Conservation (phyloP, 371 early-diverging fungal genomes). For the Apophysomyces elegans region DNA sequence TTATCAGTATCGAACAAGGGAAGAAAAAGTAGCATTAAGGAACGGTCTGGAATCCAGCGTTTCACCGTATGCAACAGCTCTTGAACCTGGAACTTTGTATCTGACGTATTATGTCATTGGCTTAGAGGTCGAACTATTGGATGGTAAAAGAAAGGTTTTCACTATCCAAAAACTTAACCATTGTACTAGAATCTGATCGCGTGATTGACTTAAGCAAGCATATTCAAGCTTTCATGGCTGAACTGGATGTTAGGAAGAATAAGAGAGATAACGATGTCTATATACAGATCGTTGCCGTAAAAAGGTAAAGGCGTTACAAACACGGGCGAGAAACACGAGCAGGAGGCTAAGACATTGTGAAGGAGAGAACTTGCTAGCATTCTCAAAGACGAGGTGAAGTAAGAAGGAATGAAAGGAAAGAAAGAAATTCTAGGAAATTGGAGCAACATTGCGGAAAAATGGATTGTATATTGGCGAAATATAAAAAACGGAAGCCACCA, state of each 20-base stretch:
- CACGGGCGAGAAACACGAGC: too few species aligned
- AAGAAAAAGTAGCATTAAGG: conserved; percentile 26
- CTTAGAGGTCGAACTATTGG: conserved; percentile 13
- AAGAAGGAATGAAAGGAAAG: too few species aligned
- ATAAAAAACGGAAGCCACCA: neutral
- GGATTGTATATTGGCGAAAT: neutral
- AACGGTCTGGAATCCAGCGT: conserved; percentile 12
- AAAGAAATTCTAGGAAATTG: too few species aligned
- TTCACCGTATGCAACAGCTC: conserved; percentile 5
- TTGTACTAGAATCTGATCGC: conserved; percentile 10
- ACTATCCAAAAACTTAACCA: neutral
- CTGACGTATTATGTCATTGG: conserved; percentile 36
- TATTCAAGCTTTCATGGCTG: conserved; percentile 14
- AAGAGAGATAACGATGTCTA: conserved; percentile 30
- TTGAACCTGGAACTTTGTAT: conserved; percentile 33
- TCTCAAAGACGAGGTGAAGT: conserved; percentile 10
- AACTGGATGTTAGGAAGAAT: conserved; percentile 25
- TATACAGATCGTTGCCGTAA: conserved; percentile 19
- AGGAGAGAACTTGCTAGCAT: conserved; percentile 14
- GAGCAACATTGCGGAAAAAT: too few species aligned
- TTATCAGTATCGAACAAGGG: conserved; percentile 21
- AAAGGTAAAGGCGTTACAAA: conserved; percentile 9
- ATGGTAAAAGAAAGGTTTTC: conserved; percentile 8
- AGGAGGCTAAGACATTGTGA: neutral
- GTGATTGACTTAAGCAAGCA: conserved; percentile 22